phyloP scores from a whole-genome alignment of 2,329 filamentous ascomycete species.

The Hypocrella siamensis region DNA sequence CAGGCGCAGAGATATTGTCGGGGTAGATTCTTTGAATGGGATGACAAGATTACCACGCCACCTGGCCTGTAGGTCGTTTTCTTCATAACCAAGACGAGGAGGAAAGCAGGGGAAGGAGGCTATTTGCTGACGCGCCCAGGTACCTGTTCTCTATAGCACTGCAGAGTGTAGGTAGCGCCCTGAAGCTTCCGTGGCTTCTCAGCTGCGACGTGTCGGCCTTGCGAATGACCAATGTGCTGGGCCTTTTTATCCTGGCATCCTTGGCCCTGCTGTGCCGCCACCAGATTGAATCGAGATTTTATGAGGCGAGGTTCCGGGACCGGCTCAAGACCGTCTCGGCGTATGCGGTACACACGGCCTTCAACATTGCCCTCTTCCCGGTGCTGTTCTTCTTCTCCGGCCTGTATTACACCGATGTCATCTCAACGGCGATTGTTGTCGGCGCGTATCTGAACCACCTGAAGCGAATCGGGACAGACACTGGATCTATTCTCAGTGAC shows the following conservation, averaged over 20 bases:
- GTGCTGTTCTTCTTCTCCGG: conserved; percentile 91
- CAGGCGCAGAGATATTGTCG: conserved; percentile 81
- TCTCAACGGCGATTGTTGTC: conserved; percentile 64
- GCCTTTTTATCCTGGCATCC: conserved; percentile 21
- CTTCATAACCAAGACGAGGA: neutral
- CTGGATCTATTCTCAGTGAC: conserved; percentile 20
- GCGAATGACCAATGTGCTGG: conserved; percentile 31
- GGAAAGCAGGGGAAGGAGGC: too few relatives aligned
- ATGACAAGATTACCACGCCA: conserved; percentile 93
- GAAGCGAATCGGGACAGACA: conserved; percentile 19
- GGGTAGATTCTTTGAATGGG: conserved; percentile 64
- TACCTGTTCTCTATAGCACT: conserved; percentile 27
- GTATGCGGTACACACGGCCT: conserved; percentile 42
- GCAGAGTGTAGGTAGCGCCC: conserved; percentile 8
- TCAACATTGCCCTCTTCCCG: conserved; percentile 77
- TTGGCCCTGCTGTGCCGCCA: conserved; percentile 36
- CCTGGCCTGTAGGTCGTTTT: conserved; percentile 49
- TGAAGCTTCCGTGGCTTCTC: conserved; percentile 5
- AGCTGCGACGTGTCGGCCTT: conserved; percentile 18
- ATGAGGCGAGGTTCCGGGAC: conserved; percentile 9
- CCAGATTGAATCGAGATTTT: conserved; percentile 29
- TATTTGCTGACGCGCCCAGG: conserved; percentile 13
- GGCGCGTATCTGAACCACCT: conserved; percentile 47
- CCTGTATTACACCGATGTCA: conserved; percentile 87
- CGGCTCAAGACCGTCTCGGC: conserved; percentile 15